Evolutionary conservation across 2,329 filamentous ascomycete genomes (phyloP).

Genomic region (Elsinoe necatrix): DNA sequence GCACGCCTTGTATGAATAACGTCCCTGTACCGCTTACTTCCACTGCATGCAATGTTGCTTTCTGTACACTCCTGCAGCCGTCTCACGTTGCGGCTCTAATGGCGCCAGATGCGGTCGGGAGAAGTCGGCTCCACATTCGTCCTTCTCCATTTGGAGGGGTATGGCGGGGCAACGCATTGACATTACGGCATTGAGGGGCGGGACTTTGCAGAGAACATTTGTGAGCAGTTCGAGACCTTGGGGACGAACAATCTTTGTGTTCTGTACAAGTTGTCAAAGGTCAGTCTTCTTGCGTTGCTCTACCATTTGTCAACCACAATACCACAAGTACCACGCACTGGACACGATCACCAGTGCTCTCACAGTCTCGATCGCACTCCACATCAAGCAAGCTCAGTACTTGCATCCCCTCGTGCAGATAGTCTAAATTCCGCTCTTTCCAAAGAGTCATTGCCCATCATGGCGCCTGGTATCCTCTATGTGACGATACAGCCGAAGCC

Average conservation of each 20-base stretch:
- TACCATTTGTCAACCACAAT: background rate
- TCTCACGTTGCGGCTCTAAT: background rate
- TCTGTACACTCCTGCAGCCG: too few species aligned
- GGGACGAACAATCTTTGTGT: background rate
- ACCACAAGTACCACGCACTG: background rate
- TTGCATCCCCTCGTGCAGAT: too few species aligned
- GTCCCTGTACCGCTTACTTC: background rate
- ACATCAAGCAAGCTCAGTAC: too few species aligned
- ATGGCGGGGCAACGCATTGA: conserved; percentile 7
- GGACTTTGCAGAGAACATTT: conserved; percentile 14
- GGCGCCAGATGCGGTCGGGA: background rate
- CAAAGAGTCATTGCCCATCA: conserved; percentile 8
- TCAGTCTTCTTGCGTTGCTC: background rate
- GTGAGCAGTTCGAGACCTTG: background rate
- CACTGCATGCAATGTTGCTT: background rate
- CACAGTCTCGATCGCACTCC: background rate
- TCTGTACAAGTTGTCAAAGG: background rate
- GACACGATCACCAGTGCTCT: background rate
- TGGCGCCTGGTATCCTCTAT: conserved; percentile 59
- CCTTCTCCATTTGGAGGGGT: conserved; percentile 1
- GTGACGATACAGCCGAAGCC: conserved; percentile 77
- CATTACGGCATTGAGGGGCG: conserved; percentile 8
- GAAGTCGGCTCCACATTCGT: conserved; percentile 11
- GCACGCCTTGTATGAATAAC: conserved; percentile 4
- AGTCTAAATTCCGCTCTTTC: too few species aligned